Evolutionary conservation across 768 basidiomycete species (phyloP).

Genomic region (Russula dissimulans): DNA sequence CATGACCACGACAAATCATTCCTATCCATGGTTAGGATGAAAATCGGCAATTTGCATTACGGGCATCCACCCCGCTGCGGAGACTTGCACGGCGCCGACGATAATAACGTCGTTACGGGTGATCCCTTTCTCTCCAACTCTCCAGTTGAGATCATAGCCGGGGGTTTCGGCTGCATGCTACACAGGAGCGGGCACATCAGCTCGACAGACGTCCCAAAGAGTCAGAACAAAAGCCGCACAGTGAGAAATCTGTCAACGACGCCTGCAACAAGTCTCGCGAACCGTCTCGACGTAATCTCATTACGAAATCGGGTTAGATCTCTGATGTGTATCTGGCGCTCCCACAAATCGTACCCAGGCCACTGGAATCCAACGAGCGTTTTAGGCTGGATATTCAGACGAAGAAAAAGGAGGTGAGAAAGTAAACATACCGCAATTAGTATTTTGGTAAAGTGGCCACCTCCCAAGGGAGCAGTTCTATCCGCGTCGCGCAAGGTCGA

Average conservation of each 20-base stretch:
- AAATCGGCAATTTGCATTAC: constrained; percentile 1
- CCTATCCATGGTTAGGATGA: background rate
- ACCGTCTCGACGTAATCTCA: constrained; percentile 13
- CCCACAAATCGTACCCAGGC: constrained; percentile 12
- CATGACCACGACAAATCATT: background rate
- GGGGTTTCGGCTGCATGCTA: background rate
- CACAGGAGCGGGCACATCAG: background rate
- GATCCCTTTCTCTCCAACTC: background rate
- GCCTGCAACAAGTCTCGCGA: constrained; percentile 9
- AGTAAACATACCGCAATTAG: constrained; percentile 1
- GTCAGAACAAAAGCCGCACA: background rate
- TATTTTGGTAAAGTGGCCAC: constrained; percentile 12
- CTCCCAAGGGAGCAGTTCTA: constrained; percentile 4
- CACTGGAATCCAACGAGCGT: background rate
- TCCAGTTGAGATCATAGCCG: background rate
- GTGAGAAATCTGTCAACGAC: constrained; percentile 14
- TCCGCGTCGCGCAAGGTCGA: background rate
- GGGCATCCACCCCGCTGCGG: constrained; percentile 16
- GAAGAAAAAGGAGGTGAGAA: background rate
- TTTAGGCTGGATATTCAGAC: background rate
- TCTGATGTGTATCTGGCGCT: constrained; percentile 12
- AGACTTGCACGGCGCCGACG: constrained; percentile 14
- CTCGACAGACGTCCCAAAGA: background rate
- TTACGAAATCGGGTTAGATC: constrained; percentile 13
- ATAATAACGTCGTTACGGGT: constrained; percentile 2